A percentile compares a stretch with the other conserved stretches of the same genome.
These are phyloP conservation scores for Endocalyx cinctus DNA, from an alignment of 2,329 filamentous ascomycete genomes.

Conservation along the genomic window DNA sequence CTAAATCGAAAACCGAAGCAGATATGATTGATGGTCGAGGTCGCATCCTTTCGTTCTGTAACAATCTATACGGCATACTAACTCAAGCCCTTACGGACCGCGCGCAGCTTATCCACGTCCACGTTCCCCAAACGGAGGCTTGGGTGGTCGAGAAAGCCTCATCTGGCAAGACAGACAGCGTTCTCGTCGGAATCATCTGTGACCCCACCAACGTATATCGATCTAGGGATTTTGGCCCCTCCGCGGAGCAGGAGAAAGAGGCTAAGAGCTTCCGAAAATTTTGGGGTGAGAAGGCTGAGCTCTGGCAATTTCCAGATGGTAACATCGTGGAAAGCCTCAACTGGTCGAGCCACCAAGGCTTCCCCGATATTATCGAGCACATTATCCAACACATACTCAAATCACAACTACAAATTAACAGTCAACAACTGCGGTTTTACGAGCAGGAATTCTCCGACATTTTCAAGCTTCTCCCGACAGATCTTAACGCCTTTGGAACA, in stretches of 20 bases:
- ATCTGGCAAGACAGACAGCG: conserved; percentile 26
- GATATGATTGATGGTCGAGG: conserved; percentile 38
- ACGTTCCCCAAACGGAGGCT: conserved; percentile 30
- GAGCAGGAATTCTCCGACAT: conserved; percentile 48
- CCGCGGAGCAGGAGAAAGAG: conserved; percentile 79
- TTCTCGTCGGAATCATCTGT: conserved; percentile 66
- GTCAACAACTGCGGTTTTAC: conserved; percentile 47
- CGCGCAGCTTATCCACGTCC: conserved; percentile 61
- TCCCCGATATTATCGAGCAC: conserved; percentile 65
- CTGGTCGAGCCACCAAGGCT: conserved; percentile 60
- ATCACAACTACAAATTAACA: conserved; percentile 60
- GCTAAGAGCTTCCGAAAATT: conserved; percentile 80
- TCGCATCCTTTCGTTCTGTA: conserved; percentile 40
- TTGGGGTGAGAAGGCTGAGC: conserved; percentile 90
- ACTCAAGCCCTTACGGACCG: conserved; percentile 71
- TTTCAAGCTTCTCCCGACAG: conserved; percentile 41
- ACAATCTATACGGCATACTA: conserved; percentile 60
- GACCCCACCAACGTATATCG: conserved; percentile 69
- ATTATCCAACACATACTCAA: conserved; percentile 69
- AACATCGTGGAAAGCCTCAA: conserved; percentile 89
- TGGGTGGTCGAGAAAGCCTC: conserved; percentile 45
- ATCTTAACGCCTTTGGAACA: conserved; percentile 59
- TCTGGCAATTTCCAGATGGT: conserved; percentile 91
- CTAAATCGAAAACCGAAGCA: conserved; percentile 14
- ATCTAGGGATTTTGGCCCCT: conserved; percentile 81